Evolutionary conservation across 331 rosid genomes (phyloP).

Genomic region (Telfairia occidentalis): DNA sequence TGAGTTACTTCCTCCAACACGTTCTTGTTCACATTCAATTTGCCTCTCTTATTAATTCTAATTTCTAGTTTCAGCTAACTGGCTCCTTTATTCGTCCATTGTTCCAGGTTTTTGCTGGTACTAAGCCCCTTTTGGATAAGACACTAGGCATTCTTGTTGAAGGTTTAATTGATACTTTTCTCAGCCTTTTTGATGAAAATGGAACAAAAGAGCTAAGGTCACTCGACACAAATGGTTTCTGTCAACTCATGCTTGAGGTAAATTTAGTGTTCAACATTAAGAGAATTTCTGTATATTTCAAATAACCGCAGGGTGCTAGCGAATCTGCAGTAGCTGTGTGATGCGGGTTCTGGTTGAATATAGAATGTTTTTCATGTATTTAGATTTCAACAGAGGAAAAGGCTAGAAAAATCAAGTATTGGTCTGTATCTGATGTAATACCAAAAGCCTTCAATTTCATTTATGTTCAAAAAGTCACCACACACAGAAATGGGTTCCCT

Average conservation of each 20-base stretch:
- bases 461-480: too few species aligned
- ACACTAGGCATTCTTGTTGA: slow-evolving; percentile 96
- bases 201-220: slow-evolving; percentile 50
- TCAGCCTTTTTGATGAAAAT: slow-evolving; percentile 78
- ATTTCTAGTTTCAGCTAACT: not conserved
- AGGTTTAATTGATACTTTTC: slow-evolving; percentile 91
- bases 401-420: not conserved
- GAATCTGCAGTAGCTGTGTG: not conserved
- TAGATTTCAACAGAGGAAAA: not conserved
- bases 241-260: slow-evolving; percentile 99
- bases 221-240: slow-evolving; percentile 80
- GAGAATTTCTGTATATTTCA: slow-evolving; percentile 1
- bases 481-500: too few species aligned
- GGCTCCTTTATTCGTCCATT: slow-evolving; percentile 12
- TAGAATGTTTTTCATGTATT: not conserved
- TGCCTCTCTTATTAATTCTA: not conserved
- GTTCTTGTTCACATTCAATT: not conserved
- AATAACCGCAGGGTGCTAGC: not conserved
- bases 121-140: slow-evolving; percentile 85
- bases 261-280: slow-evolving; percentile 8
- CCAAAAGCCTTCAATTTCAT: too few species aligned
- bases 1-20: not conserved
- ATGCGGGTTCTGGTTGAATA: not conserved
- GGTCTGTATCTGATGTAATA: too few species aligned
- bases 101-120: slow-evolving; percentile 82